phyloP scores from a whole-genome alignment of 129 eudicot genomes.

The Tanacetum coccineum region DNA sequence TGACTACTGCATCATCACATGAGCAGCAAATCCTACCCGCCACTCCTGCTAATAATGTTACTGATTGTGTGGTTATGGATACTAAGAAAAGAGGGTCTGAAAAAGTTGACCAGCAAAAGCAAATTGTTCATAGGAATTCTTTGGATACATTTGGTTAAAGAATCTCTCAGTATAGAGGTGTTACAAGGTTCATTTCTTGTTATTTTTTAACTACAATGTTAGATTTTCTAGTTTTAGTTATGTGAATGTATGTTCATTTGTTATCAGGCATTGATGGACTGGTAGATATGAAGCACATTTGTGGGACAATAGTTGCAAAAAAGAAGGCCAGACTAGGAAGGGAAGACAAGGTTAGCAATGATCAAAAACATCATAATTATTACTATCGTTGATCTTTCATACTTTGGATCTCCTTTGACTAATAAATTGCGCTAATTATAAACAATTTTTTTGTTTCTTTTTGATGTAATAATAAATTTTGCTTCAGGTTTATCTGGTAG shows the following conservation, averaged over 20 bases:
- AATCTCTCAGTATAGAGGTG: constrained; percentile 96
- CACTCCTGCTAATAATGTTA: constrained; percentile 15
- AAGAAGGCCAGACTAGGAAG: constrained; percentile 91
- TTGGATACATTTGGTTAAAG: constrained; percentile 95
- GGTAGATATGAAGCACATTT: constrained; percentile 95
- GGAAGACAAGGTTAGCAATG: constrained; percentile 87
- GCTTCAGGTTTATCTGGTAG: constrained; percentile 67
- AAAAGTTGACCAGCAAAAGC: constrained; percentile 68
- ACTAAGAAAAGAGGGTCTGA: constrained; percentile 77
- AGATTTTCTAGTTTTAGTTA: neutral
- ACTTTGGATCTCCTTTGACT: constrained; percentile 27
- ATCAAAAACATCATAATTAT: constrained; percentile 14
- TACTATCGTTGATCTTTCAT: constrained; percentile 31
- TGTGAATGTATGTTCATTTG: neutral
- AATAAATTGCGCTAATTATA: constrained; percentile 20
- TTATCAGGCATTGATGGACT: constrained; percentile 85
- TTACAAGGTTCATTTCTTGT: constrained; percentile 56
- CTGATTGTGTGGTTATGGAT: constrained; percentile 55
- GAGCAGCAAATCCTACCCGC: constrained; percentile 64
- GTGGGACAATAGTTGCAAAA: constrained; percentile 94
- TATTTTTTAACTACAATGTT: neutral
- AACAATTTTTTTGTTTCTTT: constrained; percentile 28
- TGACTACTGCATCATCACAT: constrained; percentile 56
- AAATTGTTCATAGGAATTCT: constrained; percentile 86
- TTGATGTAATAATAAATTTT: constrained; percentile 25